Conservation (phyloP, 495 filamentous ascomycete species). For the Penicillium psychrofluorescens region DNA sequence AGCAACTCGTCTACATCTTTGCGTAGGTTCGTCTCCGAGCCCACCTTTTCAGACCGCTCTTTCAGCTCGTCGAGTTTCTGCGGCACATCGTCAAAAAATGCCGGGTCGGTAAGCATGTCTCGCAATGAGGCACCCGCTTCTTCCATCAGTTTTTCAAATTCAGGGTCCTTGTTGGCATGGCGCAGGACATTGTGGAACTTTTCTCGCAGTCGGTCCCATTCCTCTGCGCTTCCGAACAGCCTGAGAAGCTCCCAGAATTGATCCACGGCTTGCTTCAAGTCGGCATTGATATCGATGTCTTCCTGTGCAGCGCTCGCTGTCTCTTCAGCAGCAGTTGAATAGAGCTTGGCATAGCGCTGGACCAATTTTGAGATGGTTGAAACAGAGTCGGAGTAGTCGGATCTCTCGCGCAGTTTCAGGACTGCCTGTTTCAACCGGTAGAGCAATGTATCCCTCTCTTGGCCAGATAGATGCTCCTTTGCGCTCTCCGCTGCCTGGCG, state of each 20-base stretch:
- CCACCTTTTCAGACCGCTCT: conserved; percentile 55
- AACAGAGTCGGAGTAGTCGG: conserved; percentile 80
- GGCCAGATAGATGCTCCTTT: conserved; percentile 56
- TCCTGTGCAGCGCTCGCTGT: conserved; percentile 56
- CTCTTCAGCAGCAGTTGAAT: conserved; percentile 62
- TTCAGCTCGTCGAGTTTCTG: conserved; percentile 67
- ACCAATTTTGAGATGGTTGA: conserved; percentile 68
- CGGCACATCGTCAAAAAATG: conserved; percentile 66
- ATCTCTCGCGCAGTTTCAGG: conserved; percentile 62
- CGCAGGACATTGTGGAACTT: conserved; percentile 60
- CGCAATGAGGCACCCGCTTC: conserved; percentile 67
- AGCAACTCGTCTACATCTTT: conserved; percentile 70
- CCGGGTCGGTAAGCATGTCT: conserved; percentile 78
- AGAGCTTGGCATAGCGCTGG: conserved; percentile 68
- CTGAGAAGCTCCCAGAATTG: conserved; percentile 73
- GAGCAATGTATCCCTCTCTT: conserved; percentile 65
- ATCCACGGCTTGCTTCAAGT: conserved; percentile 64
- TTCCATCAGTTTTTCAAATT: conserved; percentile 71
- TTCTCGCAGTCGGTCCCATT: conserved; percentile 69
- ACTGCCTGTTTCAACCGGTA: conserved; percentile 70
- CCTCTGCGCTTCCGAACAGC: conserved; percentile 64
- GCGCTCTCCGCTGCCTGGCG: conserved; percentile 58
- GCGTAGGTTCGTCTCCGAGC: conserved; percentile 56
- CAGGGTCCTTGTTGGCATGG: conserved; percentile 68
- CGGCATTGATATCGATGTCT: conserved; percentile 63